A percentile compares a stretch with the other conserved stretches of the same genome.
Evolutionary conservation across 2,329 filamentous ascomycete genomes (phyloP).

Genomic region (Clonostachys sp.): DNA sequence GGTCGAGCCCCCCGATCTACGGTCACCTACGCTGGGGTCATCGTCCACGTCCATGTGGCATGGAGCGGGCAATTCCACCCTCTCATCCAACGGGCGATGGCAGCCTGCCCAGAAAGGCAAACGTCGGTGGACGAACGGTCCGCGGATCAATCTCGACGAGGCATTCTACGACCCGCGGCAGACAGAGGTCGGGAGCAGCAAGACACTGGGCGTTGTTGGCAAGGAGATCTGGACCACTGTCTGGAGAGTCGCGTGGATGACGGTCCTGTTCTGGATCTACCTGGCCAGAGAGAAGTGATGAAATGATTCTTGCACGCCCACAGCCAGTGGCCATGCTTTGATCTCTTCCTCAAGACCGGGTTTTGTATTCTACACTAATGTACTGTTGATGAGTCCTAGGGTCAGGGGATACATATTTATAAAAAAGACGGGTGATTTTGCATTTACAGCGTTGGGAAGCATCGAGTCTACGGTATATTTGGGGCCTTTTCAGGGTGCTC

Average conservation of each 20-base stretch:
- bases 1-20: conserved; percentile 30
- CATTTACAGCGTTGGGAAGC: no score
- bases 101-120: conserved; percentile 9
- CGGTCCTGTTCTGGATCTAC: conserved; percentile 60
- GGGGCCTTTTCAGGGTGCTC: no score
- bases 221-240: conserved; percentile 59
- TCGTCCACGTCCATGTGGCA: conserved; percentile 20
- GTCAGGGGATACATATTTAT: no score
- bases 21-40: conserved; percentile 5
- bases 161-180: conserved; percentile 37
- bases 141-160: conserved; percentile 49
- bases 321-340: no score
- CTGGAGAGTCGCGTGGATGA: conserved; percentile 60
- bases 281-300: conserved; percentile 57
- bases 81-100: conserved; percentile 18
- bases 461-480: no score
- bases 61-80: conserved; percentile 29
- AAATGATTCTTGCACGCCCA: background rate
- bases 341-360: no score
- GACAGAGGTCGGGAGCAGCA: conserved; percentile 15
- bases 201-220: conserved; percentile 38
- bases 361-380: no score
- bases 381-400: no score
- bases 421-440: no score
- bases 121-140: conserved; percentile 24